Evolutionary conservation across 306 rosid species (phyloP).

Genomic region (Cicer bijugum): DNA sequence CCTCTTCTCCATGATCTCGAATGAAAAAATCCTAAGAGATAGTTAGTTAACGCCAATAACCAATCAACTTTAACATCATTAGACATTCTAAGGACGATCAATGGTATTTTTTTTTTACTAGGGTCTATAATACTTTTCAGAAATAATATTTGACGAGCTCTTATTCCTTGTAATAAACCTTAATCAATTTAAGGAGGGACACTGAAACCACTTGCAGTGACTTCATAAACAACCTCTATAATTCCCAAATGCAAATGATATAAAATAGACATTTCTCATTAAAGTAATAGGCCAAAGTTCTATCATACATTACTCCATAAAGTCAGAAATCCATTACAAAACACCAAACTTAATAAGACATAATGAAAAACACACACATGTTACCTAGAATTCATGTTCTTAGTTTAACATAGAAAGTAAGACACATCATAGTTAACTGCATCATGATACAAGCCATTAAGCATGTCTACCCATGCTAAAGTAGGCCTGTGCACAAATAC

Average conservation of each 20-base stretch:
- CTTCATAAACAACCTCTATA: too few relatives aligned
- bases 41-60: too few relatives aligned
- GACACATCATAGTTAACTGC: conserved; percentile 43
- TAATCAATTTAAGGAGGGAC: too few relatives aligned
- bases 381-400: conserved; percentile 40
- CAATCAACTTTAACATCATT: too few relatives aligned
- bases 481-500: conserved; percentile 42
- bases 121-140: too few relatives aligned
- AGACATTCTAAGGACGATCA: too few relatives aligned
- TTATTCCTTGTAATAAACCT: too few relatives aligned
- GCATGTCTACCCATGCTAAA: conserved; percentile 27
- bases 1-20: too few relatives aligned
- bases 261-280: background rate
- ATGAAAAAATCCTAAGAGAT: too few relatives aligned
- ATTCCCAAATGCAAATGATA: background rate
- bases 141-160: too few relatives aligned
- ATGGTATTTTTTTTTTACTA: too few relatives aligned
- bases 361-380: conserved; percentile 37
- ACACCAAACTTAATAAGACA: conserved; percentile 34
- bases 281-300: conserved; percentile 30
- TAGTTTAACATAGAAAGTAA: conserved; percentile 48
- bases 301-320: conserved; percentile 47
- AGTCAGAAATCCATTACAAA: conserved; percentile 43
- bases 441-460: conserved; percentile 33
- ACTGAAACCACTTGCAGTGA: too few relatives aligned